Evolutionary conservation across 192 early-diverging fungal genomes (phyloP).

Genomic region (Chytriomyces sp.): DNA sequence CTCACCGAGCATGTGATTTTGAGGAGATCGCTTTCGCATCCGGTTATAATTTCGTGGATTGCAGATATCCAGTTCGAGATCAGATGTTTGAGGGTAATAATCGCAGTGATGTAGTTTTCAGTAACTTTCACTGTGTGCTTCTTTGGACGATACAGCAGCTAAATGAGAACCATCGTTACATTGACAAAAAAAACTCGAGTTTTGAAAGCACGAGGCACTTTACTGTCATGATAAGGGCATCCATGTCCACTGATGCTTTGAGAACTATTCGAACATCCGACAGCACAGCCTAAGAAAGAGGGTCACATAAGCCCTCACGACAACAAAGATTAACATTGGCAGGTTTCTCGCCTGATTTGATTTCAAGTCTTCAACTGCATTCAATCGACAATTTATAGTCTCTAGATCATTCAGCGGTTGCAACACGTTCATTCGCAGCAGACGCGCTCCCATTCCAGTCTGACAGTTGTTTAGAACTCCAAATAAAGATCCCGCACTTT

Average conservation of each 20-base stretch:
- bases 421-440: constrained; percentile 77
- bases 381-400: constrained; percentile 61
- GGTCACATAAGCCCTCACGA: neutral
- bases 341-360: constrained; percentile 7
- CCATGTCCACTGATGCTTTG: constrained; percentile 29
- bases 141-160: constrained; percentile 38
- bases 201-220: constrained; percentile 1
- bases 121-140: constrained; percentile 61
- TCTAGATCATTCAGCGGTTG: constrained; percentile 64
- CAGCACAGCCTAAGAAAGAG: neutral
- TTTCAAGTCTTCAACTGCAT: constrained; percentile 60
- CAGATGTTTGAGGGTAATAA: constrained; percentile 73
- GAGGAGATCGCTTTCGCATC: constrained; percentile 51
- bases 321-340: neutral
- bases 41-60: constrained; percentile 45
- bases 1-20: constrained; percentile 39
- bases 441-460: constrained; percentile 73
- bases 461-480: constrained; percentile 59
- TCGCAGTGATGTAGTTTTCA: constrained; percentile 68
- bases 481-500: constrained; percentile 60
- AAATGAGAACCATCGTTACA: neutral
- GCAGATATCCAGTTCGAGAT: constrained; percentile 52
- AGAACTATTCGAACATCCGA: neutral
- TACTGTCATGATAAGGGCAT: constrained; percentile 15
- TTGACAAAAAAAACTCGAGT: constrained; percentile 39